Percentiles rank a stretch among this genome's conserved stretches.
Conservation (phyloP, 352 stramenopile genomes). For the Phytophthora agathidicida region DNA sequence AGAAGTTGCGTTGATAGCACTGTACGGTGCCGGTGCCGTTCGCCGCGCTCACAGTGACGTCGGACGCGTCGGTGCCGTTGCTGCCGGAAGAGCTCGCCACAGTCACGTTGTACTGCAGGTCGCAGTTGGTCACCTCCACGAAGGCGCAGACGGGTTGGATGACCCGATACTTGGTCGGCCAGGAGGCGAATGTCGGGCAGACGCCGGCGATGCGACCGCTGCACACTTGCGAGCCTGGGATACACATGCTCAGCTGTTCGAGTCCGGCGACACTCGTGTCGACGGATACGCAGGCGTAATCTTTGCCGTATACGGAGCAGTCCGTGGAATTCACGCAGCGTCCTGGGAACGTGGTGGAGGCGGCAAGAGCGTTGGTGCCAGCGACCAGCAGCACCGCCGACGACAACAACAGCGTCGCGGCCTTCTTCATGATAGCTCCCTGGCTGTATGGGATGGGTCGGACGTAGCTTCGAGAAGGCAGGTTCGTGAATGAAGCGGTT, state of each 20-base stretch:
- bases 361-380: conserved; percentile 20
- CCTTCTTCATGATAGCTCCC: conserved; percentile 17
- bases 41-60: conserved; percentile 21
- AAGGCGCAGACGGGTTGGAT: conserved; percentile 81
- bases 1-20: conserved; percentile 77
- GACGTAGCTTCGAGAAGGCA: conserved; percentile 7
- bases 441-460: neutral
- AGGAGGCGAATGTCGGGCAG: conserved; percentile 79
- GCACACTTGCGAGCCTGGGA: conserved; percentile 58
- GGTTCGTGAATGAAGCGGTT: conserved; percentile 27
- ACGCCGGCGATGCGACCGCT: conserved; percentile 62
- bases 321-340: conserved; percentile 54
- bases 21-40: conserved; percentile 56
- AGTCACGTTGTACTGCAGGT: conserved; percentile 54
- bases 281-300: conserved; percentile 77
- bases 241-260: conserved; percentile 73
- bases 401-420: conserved; percentile 12
- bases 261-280: conserved; percentile 61
- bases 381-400: conserved; percentile 25
- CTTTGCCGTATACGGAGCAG: conserved; percentile 58
- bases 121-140: conserved; percentile 64
- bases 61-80: conserved; percentile 23
- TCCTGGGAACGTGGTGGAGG: conserved; percentile 56
- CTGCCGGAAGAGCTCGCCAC: conserved; percentile 26
- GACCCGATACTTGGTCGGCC: conserved; percentile 69